These are phyloP conservation scores for Mucuna pruriens DNA, from an alignment of 306 rosid species.

Conservation along the genomic window DNA sequence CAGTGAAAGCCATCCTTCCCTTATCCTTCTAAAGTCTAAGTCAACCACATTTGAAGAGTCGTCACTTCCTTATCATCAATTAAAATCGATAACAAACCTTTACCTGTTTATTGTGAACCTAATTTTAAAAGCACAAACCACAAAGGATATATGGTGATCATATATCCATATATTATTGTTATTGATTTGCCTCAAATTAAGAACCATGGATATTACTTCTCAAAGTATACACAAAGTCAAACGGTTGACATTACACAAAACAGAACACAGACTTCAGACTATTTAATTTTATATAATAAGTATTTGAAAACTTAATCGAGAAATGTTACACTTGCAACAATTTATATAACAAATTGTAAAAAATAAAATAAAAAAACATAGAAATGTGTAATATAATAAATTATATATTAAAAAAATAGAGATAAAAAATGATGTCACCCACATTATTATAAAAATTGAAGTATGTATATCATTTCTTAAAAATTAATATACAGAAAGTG, in stretches of 20 bases:
- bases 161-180: not conserved
- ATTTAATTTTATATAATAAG: not conserved
- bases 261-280: not conserved
- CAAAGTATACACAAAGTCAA: slow-evolving; percentile 13
- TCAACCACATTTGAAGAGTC: slow-evolving; percentile 16
- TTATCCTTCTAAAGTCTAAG: not conserved
- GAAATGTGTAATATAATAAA: no score
- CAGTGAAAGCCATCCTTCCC: no score
- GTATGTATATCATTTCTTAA: no score
- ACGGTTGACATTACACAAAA: slow-evolving; percentile 29
- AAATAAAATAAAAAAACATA: no score
- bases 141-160: not conserved
- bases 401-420: no score
- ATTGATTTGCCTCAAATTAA: slow-evolving; percentile 16
- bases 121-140: not conserved
- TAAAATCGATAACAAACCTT: not conserved
- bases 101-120: not conserved
- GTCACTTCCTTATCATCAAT: not conserved
- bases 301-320: no score
- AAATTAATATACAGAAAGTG: slow-evolving; percentile 17
- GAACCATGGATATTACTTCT: slow-evolving; percentile 20
- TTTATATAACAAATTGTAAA: no score
- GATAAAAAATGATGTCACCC: no score
- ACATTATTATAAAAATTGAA: no score
- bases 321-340: no score